Conservation (phyloP, 1,284 basidiomycete species). For the Apiotrichum laibachii region DNA sequence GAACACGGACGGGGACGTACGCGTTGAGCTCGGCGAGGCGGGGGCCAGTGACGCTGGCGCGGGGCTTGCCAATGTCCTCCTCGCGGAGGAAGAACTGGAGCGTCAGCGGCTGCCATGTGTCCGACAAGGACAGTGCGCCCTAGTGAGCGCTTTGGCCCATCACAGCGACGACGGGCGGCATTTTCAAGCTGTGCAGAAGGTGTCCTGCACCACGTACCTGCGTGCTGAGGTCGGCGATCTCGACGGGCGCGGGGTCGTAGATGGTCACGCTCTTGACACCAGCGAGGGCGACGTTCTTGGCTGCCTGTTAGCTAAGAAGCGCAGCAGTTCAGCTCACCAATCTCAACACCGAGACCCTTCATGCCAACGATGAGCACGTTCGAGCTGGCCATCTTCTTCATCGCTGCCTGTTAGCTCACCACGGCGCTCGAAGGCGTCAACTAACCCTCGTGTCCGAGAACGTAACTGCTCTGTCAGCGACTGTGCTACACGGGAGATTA, state of each 20-base stretch:
- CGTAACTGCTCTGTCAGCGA: constrained; percentile 64
- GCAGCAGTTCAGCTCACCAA: constrained; percentile 59
- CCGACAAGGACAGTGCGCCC: too few species aligned
- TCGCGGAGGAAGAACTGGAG: constrained; percentile 87
- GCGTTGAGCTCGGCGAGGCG: constrained; percentile 92
- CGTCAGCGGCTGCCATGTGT: constrained; percentile 10
- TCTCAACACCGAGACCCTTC: constrained; percentile 92
- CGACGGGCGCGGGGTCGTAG: constrained; percentile 87
- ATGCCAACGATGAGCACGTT: constrained; percentile 93
- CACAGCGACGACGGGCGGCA: too few species aligned
- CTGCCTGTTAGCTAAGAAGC: constrained; percentile 54
- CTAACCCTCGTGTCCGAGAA: constrained; percentile 89
- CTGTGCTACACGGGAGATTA: constrained; percentile 5
- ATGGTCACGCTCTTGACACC: constrained; percentile 98
- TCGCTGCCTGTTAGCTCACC: constrained; percentile 60
- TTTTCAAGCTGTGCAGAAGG: too few species aligned
- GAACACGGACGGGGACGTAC: constrained; percentile 91
- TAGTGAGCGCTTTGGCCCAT: too few species aligned
- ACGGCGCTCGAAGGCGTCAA: background rate
- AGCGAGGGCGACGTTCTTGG: constrained; percentile 93
- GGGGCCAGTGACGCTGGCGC: constrained; percentile 82
- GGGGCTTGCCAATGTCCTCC: constrained; percentile 80
- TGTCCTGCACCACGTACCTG: constrained; percentile 60
- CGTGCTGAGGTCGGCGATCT: constrained; percentile 84
- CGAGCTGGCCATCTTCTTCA: constrained; percentile 98